Conservation (phyloP, 345 rosid species). For the Citrus hindsii region DNA sequence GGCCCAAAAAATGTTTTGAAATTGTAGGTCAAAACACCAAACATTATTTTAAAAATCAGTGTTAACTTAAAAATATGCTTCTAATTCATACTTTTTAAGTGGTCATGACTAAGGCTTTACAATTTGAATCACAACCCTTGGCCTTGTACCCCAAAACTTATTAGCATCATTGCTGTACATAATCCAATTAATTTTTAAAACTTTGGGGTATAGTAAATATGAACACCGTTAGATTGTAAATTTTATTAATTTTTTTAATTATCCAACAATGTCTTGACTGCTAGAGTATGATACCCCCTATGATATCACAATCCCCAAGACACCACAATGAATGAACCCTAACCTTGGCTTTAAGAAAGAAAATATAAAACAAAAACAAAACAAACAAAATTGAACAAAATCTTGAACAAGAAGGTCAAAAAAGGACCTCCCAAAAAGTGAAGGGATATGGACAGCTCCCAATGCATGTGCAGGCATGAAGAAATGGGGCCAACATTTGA, state of each 20-base stretch:
- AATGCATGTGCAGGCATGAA: not conserved
- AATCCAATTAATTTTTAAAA: no score
- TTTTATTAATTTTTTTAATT: no score
- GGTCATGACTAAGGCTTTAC: not conserved
- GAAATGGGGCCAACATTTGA: not conserved
- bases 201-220: accelerated
- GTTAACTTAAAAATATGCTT: no score
- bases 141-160: not conserved
- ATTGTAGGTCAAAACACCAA: not conserved
- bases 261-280: no score
- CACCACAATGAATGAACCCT: no score
- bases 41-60: no score
- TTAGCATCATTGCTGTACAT: no score
- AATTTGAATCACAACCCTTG: not conserved
- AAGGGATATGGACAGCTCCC: not conserved
- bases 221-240: no score
- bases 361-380: no score
- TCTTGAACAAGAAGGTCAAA: not conserved
- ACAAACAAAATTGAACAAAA: not conserved
- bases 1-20: not conserved
- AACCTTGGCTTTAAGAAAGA: no score
- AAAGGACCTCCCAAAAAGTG: not conserved
- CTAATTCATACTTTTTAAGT: not conserved
- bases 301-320: no score
- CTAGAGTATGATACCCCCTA: no score